Conservation (phyloP, 495 filamentous ascomycete genomes). For the Penicillium crystallinum region DNA sequence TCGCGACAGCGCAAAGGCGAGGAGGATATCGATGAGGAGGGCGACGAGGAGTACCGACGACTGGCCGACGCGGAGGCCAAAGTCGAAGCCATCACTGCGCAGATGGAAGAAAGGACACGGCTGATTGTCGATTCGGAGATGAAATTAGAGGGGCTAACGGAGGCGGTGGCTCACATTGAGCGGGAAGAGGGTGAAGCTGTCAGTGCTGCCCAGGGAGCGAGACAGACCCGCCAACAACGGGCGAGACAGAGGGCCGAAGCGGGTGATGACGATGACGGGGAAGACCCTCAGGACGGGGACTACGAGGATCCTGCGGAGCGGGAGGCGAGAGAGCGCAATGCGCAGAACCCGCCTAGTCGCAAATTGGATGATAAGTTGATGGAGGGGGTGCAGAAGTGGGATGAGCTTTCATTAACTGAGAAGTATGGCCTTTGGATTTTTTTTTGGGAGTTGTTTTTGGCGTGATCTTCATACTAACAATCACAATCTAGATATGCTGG, state of each 20-base stretch:
- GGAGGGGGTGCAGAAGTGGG: conserved; percentile 27
- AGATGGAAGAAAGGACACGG: conserved; percentile 37
- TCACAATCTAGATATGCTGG: conserved; percentile 51
- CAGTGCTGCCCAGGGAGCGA: conserved; percentile 3
- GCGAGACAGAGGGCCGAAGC: conserved; percentile 13
- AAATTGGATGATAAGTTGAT: conserved; percentile 26
- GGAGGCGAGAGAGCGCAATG: conserved; percentile 15
- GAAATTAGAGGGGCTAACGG: conserved; percentile 28
- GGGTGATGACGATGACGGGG: conserved; percentile 12
- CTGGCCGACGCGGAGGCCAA: conserved; percentile 25
- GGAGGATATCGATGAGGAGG: conserved; percentile 6
- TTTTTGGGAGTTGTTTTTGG: not conserved
- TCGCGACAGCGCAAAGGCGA: conserved; percentile 6
- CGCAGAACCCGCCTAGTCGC: conserved; percentile 20
- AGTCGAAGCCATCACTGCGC: conserved; percentile 30
- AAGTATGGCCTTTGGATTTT: conserved; percentile 18
- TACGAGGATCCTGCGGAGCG: conserved; percentile 24
- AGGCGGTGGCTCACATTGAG: conserved; percentile 28
- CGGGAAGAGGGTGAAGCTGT: conserved; percentile 19
- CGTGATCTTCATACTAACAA: not conserved
- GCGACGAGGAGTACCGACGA: conserved; percentile 18
- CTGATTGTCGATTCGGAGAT: conserved; percentile 35
- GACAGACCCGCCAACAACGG: conserved; percentile 16
- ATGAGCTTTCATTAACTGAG: conserved; percentile 32
- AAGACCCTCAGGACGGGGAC: conserved; percentile 24